Conservation (phyloP, 225 moss, liverwort and hornwort genomes). For the Climacium dendroides region DNA sequence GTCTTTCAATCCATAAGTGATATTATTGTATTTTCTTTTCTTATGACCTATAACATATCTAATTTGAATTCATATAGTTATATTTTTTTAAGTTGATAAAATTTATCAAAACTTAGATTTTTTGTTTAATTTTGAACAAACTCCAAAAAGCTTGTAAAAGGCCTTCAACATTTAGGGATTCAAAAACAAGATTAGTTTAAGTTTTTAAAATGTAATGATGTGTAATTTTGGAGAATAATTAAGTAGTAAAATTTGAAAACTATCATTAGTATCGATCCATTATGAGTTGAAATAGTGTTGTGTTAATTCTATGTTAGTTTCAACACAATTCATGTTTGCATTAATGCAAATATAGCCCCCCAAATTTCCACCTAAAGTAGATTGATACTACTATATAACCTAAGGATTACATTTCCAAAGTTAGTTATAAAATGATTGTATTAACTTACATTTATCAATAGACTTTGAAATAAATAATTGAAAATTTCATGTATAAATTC, state of each 20-base stretch:
- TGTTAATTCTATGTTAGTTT: neutral
- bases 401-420: neutral
- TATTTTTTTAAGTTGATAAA: neutral
- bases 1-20: neutral
- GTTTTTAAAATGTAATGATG: neutral
- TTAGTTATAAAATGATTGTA: neutral
- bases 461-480: neutral
- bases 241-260: neutral
- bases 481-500: neutral
- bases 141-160: neutral
- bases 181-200: neutral
- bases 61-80: neutral
- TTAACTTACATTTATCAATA: no score
- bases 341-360: neutral
- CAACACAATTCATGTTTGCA: neutral
- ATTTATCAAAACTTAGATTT: neutral
- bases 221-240: neutral
- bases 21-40: neutral
- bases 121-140: neutral
- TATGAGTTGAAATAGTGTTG: neutral
- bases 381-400: neutral
- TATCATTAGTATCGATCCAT: neutral
- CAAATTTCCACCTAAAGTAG: rapidly evolving
- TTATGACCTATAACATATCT: neutral
- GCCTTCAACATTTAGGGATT: neutral